Base-by-base conservation (phyloP, 2,329 filamentous ascomycete species). In the Cladosporium sp. region DNA sequence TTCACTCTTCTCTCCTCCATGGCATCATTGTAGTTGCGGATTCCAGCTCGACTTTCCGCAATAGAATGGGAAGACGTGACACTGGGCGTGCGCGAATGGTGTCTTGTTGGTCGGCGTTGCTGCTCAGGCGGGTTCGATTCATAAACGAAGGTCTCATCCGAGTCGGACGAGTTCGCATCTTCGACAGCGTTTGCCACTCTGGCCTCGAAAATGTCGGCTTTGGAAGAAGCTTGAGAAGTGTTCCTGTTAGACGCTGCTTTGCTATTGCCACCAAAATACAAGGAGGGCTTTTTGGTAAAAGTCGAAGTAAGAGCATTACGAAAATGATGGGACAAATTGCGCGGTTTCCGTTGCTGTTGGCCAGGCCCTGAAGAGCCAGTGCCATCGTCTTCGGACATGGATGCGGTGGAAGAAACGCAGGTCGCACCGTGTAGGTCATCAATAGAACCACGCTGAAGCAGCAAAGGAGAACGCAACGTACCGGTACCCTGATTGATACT, bases 71-170 rank as follows among this genome's bases (percentile, higher is more conserved):
- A 75, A 11, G 92, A 97, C 3, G 92, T 94, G 38, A 90, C 87
- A 68, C 91, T 97, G 6, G 93, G 93, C 1, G 93, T 98, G 55
- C 93, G 83, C 16, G 92, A 97, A 70, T 97, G 92, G 68, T 92
- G 89, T 54, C 90, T 81, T 9, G 39, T 29, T 45, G 88, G 87
- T 45, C 79, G 73, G 25, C 78, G 69, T 49, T 70, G 75, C 19
- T 76, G 72, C 57, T 84, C 82, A 12, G 79, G 78, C 8, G 92
- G 93, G 63, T 98, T 98, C 20, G 93, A 97, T 69, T 98, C 93
- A 71, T 98, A 98, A 13, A 98, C 93, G 68, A 97, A 98, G 0
- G 93, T 97, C 69, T 97, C 93, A 62, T 96, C 93, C 1, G 92
- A 97, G 67, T 98, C 93, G 6, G 92, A 96, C 11, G 92, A 95